Evolutionary conservation across 768 basidiomycete species (phyloP).

Genomic region (Dioszegia aurantiaca): DNA sequence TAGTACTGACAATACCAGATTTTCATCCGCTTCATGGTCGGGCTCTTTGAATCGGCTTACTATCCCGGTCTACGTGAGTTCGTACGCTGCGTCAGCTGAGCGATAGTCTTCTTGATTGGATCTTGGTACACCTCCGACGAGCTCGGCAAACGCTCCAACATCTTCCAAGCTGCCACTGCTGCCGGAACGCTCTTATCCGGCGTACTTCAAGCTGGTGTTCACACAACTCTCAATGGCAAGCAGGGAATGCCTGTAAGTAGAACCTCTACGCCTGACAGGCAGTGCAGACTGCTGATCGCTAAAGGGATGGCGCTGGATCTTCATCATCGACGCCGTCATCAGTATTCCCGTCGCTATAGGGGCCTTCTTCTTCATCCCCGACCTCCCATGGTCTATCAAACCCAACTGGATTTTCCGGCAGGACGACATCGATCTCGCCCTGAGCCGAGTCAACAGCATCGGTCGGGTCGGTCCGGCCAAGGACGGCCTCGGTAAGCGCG

Average conservation of each 20-base stretch:
- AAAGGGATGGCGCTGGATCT: conserved; percentile 22
- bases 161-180: conserved; percentile 40
- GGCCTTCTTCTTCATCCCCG: conserved; percentile 33
- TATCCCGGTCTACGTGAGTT: conserved; percentile 44
- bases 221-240: conserved; percentile 36
- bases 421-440: conserved; percentile 30
- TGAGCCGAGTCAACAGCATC: conserved; percentile 14
- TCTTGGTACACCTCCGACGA: conserved; percentile 47
- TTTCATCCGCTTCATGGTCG: conserved; percentile 41
- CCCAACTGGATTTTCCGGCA: conserved; percentile 23
- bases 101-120: conserved; percentile 34
- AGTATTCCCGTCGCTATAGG: conserved; percentile 27
- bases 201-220: conserved; percentile 41
- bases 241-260: conserved; percentile 22
- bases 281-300: background rate
- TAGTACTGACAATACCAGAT: background rate
- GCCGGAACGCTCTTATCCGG: conserved; percentile 41
- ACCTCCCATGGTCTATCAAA: conserved; percentile 23
- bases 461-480: conserved; percentile 22
- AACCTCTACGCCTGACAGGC: background rate
- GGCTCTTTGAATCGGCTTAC: conserved; percentile 44
- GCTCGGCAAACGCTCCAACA: conserved; percentile 43
- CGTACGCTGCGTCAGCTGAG: background rate
- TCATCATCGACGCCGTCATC: conserved; percentile 28
- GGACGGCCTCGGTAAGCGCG: conserved; percentile 13